Evolutionary conservation across 2,329 filamentous ascomycete genomes (phyloP).

Genomic region (Cadophora luteo-olivacea): DNA sequence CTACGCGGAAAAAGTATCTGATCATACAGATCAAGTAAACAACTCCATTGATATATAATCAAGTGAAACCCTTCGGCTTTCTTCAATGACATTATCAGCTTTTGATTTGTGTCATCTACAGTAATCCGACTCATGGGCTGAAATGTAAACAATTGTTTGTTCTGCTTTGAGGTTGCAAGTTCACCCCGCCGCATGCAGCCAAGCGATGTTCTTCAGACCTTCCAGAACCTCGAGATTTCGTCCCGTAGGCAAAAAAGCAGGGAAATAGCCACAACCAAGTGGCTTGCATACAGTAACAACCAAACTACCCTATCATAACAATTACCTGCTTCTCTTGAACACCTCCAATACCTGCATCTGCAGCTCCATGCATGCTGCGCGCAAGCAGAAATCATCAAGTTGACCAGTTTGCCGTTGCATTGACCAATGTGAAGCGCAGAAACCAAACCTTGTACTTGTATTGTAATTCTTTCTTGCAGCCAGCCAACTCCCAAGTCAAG

Average conservation of each 20-base stretch:
- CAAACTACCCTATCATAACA: conserved; percentile 6
- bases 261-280: conserved; percentile 13
- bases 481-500: conserved; percentile 10
- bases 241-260: not conserved
- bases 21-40: too few species aligned
- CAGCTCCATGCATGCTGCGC: conserved; percentile 12
- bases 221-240: conserved; percentile 7
- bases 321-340: not conserved
- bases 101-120: too few species aligned
- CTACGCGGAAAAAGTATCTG: too few species aligned
- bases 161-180: too few species aligned
- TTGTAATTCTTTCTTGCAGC: conserved; percentile 5
- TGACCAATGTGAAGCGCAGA: conserved; percentile 15
- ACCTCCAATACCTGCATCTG: not conserved
- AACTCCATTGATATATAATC: too few species aligned
- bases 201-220: not conserved
- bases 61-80: too few species aligned
- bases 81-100: too few species aligned
- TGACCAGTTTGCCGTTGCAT: not conserved
- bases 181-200: conserved; percentile 4
- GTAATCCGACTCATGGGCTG: too few species aligned
- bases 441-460: not conserved
- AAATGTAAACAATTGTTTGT: too few species aligned
- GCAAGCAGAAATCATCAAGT: not conserved
- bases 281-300: conserved; percentile 13